A percentile compares a stretch with the other conserved stretches of the same genome.
Evolutionary conservation across 2,329 filamentous ascomycete genomes (phyloP).

Genomic region (Kalmusia sp.): DNA sequence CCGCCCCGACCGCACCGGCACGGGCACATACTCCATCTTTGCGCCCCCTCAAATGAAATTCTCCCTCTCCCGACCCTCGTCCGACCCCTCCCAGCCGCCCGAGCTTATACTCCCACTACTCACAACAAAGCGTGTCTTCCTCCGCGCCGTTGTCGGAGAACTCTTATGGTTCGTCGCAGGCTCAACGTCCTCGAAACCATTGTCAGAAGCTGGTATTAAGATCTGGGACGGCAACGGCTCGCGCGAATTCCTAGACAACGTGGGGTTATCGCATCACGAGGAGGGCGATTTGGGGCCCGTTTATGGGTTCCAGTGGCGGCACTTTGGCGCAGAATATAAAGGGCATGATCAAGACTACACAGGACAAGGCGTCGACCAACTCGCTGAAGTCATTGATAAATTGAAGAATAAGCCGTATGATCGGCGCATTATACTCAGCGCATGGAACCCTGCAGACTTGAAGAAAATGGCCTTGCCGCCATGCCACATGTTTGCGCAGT

Average conservation of each 20-base stretch:
- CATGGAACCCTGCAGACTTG: conserved; percentile 92
- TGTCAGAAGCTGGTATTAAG: conserved; percentile 83
- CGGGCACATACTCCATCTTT: conserved; percentile 88
- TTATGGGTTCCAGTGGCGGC: conserved; percentile 98
- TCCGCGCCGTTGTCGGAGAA: conserved; percentile 86
- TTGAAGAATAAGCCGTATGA: conserved; percentile 85
- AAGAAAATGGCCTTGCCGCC: conserved; percentile 90
- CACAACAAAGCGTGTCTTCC: conserved; percentile 96
- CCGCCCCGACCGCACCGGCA: conserved; percentile 90
- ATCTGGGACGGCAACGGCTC: conserved; percentile 99
- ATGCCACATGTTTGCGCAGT: conserved; percentile 98
- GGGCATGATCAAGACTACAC: conserved; percentile 75
- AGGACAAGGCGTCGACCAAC: conserved; percentile 89
- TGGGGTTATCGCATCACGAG: conserved; percentile 81
- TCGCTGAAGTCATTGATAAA: conserved; percentile 89
- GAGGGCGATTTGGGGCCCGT: conserved; percentile 93
- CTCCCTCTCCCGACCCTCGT: conserved; percentile 68
- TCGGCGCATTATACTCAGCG: conserved; percentile 84
- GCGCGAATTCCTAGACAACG: conserved; percentile 84
- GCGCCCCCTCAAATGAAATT: conserved; percentile 89
- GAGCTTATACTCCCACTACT: conserved; percentile 84
- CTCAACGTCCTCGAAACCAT: conserved; percentile 77
- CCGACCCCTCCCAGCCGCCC: conserved; percentile 48
- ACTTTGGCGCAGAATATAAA: conserved; percentile 91
- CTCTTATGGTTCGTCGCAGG: conserved; percentile 95